phyloP scores from a whole-genome alignment of 2,329 filamentous ascomycete genomes.

The Penicillium sp. region DNA sequence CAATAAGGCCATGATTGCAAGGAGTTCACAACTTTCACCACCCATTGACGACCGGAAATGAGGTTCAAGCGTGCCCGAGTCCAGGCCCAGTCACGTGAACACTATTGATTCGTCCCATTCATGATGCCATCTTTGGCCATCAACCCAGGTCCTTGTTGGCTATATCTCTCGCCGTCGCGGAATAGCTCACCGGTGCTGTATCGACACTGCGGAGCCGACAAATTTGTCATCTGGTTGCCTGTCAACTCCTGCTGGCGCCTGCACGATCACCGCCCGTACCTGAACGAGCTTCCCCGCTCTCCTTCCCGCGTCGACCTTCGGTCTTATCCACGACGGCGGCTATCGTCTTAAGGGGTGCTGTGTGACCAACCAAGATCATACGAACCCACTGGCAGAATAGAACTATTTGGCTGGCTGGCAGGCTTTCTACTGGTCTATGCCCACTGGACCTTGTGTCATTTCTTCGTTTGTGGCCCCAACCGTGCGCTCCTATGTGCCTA shows the following conservation, averaged over 20 bases:
- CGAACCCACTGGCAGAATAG: background rate
- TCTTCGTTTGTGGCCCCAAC: background rate
- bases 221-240: background rate
- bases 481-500: conserved; percentile 11
- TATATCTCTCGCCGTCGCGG: background rate
- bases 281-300: conserved; percentile 21
- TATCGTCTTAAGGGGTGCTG: conserved; percentile 10
- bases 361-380: background rate
- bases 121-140: conserved; percentile 10
- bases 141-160: background rate
- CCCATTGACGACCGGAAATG: background rate
- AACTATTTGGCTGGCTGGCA: background rate
- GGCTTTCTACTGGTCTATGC: conserved; percentile 3
- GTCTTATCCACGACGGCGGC: conserved; percentile 8
- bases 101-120: conserved; percentile 11
- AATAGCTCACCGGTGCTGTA: background rate
- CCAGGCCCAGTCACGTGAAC: conserved; percentile 26
- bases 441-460: conserved; percentile 6
- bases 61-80: conserved; percentile 4
- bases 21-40: background rate
- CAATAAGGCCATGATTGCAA: background rate
- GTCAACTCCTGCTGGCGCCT: background rate
- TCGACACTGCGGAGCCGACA: background rate
- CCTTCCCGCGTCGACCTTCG: conserved; percentile 12
- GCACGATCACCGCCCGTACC: conserved; percentile 1